Percentiles rank a stretch among this genome's conserved stretches.
Evolutionary conservation across 805 yeast genomes (phyloP).

Genomic region (Cyberlindnera sargentensis): DNA sequence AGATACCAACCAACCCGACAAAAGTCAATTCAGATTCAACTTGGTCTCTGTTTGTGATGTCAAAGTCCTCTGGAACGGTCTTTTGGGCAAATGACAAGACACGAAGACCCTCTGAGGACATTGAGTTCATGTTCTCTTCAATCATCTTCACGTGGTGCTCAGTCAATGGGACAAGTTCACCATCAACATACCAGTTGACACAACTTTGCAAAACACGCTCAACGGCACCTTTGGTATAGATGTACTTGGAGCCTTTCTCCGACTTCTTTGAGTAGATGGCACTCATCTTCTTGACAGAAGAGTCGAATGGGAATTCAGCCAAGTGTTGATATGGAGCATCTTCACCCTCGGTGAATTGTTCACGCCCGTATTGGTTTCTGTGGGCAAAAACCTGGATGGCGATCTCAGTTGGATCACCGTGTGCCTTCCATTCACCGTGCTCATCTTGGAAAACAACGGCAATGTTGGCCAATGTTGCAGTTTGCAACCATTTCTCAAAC

Average conservation of each 20-base stretch:
- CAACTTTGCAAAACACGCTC: slow-evolving; percentile 60
- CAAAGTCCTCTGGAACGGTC: slow-evolving; percentile 25
- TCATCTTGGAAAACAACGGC: slow-evolving; percentile 55
- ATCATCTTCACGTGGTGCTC: slow-evolving; percentile 34
- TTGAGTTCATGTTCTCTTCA: slow-evolving; percentile 47
- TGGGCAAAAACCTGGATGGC: slow-evolving; percentile 76
- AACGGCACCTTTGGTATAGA: slow-evolving; percentile 70
- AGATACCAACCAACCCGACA: slow-evolving; percentile 67
- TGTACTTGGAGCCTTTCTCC: slow-evolving; percentile 23
- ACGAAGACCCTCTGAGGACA: slow-evolving; percentile 62
- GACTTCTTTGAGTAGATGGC: slow-evolving; percentile 40
- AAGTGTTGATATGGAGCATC: slow-evolving; percentile 29
- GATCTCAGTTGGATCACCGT: slow-evolving; percentile 87
- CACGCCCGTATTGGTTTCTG: slow-evolving; percentile 47
- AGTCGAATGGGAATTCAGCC: slow-evolving; percentile 69
- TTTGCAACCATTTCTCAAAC: slow-evolving; percentile 42
- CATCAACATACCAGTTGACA: slow-evolving; percentile 39
- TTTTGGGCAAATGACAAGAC: slow-evolving; percentile 64
- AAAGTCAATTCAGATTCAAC: slow-evolving; percentile 51
- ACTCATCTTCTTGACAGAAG: slow-evolving; percentile 67
- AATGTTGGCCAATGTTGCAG: slow-evolving; percentile 76
- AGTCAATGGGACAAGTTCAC: slow-evolving; percentile 30
- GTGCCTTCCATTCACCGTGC: slow-evolving; percentile 56
- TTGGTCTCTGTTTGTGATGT: slow-evolving; percentile 31
- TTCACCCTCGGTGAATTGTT: slow-evolving; percentile 33